Percentiles rank a stretch among this genome's conserved stretches.
Conservation (phyloP, 164 flowering plant species). For the Chimonanthus salicifolius region DNA sequence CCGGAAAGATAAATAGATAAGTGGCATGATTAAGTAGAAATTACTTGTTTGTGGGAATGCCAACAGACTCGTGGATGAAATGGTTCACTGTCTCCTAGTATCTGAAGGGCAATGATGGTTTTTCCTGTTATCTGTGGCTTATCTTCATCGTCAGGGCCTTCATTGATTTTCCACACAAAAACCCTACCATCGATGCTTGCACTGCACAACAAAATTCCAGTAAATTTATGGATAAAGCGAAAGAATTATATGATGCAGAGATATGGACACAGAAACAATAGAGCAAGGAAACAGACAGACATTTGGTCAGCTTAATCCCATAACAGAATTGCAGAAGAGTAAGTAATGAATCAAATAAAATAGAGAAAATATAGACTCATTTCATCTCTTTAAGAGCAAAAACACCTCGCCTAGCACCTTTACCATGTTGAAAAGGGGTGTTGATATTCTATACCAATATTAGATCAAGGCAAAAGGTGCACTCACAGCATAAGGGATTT, state of each 20-base stretch:
- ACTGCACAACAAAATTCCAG: conserved; percentile 37
- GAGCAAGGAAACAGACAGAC: background rate
- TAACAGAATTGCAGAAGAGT: background rate
- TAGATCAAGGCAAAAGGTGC: too few relatives aligned
- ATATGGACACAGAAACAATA: background rate
- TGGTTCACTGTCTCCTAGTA: conserved; percentile 59
- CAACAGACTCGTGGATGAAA: conserved; percentile 88
- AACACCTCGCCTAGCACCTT: too few relatives aligned
- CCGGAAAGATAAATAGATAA: background rate
- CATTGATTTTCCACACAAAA: conserved; percentile 85
- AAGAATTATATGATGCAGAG: background rate
- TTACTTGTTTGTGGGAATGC: conserved; percentile 96
- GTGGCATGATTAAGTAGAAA: background rate
- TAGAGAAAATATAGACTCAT: too few relatives aligned
- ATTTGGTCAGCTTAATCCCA: background rate
- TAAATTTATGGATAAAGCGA: background rate
- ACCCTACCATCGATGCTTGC: conserved; percentile 79
- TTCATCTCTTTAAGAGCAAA: too few relatives aligned
- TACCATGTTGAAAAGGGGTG: too few relatives aligned
- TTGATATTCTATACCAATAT: too few relatives aligned
- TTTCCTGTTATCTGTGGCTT: conserved; percentile 77
- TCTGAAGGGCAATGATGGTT: conserved; percentile 55
- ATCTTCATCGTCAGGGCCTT: conserved; percentile 78
- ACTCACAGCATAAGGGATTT: too few relatives aligned
- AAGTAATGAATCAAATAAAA: background rate